Evolutionary conservation across 164 flowering plant genomes (phyloP), one percentile per base, ranked within the genome.

Genomic region (Tetracentron sinense): DNA sequence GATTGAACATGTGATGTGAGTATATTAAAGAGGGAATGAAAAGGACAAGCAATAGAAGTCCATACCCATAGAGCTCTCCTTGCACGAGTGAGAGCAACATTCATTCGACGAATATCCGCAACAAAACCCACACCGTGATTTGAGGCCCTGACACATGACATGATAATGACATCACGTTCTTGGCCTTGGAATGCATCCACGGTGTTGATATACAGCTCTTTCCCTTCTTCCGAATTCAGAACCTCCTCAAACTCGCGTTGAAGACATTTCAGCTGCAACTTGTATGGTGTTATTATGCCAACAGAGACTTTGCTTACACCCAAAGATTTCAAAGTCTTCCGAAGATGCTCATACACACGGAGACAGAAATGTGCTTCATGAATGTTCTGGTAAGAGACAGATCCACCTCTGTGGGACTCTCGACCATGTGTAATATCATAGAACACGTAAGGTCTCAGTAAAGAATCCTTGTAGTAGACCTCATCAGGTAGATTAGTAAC

Each of bases 71-170:
- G 73, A 82, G 88, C 55, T 62, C 54, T n/a, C n/a, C n/a, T n/a
- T n/a, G n/a, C n/a, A n/a, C n/a, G n/a, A n/a, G n/a, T n/a, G n/a
- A n/a, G n/a, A n/a, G n/a, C n/a, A n/a, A n/a, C n/a, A n/a, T n/a
- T n/a, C n/a, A n/a, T n/a, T n/a, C n/a, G n/a, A n/a, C n/a, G n/a
- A n/a, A n/a, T n/a, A n/a, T n/a, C n/a, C n/a, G n/a, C n/a, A n/a
- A n/a, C n/a, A n/a, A n/a, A n/a, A n/a, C n/a, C n/a, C n/a, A n/a
- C n/a, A n/a, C n/a, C n/a, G n/a, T n/a, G n/a, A n/a, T n/a, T n/a
- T 27, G 90, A 87, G 23, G 90, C 89, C 61, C 90, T 86, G 14
- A 87, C 93, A 78, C 90, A 87, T 11, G 90, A 87, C 93, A 87
- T 87, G 28, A 87, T 87, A 51, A 87, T 83, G 54, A 87, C 85